Evolutionary conservation across 768 basidiomycete genomes (phyloP), one percentile per base, ranked within the genome.

Genomic region (Termitomyces sp.): DNA sequence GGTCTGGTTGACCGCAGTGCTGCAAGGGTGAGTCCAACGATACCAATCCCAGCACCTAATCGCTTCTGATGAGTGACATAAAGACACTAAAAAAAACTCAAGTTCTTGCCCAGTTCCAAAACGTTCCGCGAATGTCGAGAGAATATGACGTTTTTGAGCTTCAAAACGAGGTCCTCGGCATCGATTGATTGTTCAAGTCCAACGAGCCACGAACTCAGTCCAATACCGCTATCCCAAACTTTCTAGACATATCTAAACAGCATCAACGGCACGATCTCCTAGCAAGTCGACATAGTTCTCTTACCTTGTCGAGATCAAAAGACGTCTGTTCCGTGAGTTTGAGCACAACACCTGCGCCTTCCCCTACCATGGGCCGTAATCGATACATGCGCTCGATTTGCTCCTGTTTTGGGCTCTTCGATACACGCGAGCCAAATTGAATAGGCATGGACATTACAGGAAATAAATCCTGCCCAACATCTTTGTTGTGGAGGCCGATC

Each of bases 211-310:
- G 92, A 83, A 60, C 89, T 87, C 20, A 95, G 75, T 6, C 91
- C 94, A 51, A 96, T 81, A 2, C 95, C 95, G 47, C 94, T 95
- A 70, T 96, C 94, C 95, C 95, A 97, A 57, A 96, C 83, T 93
- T 96, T 96, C 95, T 96, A 76, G 38, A 67, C 57, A 71, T 69
- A 45, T 65, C 70, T 74, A 64, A 68, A 73, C 58, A 66, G 64
- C 64, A 66, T 73, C 60, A 68, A 66, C 50, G 64, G 59, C 48
- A 34, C 45, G 14, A 53, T 45, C 32, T 38, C 56, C 6, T 20
- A 38, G 11, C 6, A 31, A 38, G 25, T 25, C 9, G 15, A 34
- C 38, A 20, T 50, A 58, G 47, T 8, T n/a, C 48, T 61, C 80
- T 69, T 64, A 92, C 95, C 85, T 97, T 96, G 79, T 97, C 95